phyloP scores from a whole-genome alignment of 345 rosid species.

The Hirschfeldia incana region DNA sequence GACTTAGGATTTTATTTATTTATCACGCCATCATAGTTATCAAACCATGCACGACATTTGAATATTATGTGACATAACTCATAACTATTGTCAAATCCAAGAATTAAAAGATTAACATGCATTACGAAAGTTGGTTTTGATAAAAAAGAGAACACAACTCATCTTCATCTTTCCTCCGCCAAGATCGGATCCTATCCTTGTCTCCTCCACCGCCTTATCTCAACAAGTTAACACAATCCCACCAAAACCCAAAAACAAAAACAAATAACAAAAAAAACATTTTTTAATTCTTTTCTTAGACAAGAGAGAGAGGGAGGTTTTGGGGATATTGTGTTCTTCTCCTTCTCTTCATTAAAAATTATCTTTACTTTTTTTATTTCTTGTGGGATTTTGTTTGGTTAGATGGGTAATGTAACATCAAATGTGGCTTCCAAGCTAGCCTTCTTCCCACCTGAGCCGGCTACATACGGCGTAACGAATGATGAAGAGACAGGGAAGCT shows the following conservation, averaged over 20 bases:
- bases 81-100: constrained; percentile 13
- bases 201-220: constrained; percentile 39
- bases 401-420: constrained; percentile 95
- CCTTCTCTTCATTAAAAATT: constrained; percentile 19
- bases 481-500: constrained; percentile 70
- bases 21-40: constrained; percentile 9
- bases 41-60: constrained; percentile 16
- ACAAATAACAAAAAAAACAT: background rate
- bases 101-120: background rate
- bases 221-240: constrained; percentile 28
- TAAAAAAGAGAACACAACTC: constrained; percentile 25
- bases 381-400: constrained; percentile 9
- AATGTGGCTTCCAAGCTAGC: constrained; percentile 96
- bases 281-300: constrained; percentile 21
- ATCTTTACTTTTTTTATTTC: background rate
- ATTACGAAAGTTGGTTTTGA: constrained; percentile 8
- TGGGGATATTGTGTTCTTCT: constrained; percentile 23
- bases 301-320: constrained; percentile 18
- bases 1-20: background rate
- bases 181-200: constrained; percentile 27
- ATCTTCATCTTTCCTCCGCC: constrained; percentile 26
- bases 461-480: constrained; percentile 65
- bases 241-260: constrained; percentile 4
- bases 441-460: constrained; percentile 95
- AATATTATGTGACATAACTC: background rate